These are phyloP conservation scores for Malus fusca DNA, from an alignment of 306 rosid genomes.

Conservation along the genomic window DNA sequence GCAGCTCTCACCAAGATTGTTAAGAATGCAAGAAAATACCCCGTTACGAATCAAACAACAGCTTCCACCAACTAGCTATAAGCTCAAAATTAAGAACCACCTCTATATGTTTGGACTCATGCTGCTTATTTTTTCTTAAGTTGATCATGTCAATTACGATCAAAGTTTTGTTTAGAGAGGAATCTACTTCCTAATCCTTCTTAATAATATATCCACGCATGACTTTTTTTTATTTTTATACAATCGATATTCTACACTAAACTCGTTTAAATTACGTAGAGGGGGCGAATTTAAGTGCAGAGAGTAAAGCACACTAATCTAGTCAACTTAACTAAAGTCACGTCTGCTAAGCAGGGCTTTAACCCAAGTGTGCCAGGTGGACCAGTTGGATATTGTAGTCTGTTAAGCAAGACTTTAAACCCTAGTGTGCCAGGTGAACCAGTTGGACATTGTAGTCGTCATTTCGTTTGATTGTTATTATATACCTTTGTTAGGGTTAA, in stretches of 20 bases:
- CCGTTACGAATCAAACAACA: slow-evolving; percentile 24
- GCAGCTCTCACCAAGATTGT: slow-evolving; percentile 61
- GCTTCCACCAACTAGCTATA: slow-evolving; percentile 20
- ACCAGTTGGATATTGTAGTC: background rate
- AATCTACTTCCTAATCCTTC: background rate
- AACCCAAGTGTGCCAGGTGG: background rate
- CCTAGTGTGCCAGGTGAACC: background rate
- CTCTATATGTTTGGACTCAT: background rate
- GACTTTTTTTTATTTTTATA: background rate
- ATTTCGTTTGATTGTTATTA: no score
- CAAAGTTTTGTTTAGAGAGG: background rate
- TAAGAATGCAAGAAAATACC: slow-evolving; percentile 67
- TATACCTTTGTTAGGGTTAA: background rate
- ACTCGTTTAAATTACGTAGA: no score
- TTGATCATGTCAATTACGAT: background rate
- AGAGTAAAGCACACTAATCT: no score
- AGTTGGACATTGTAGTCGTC: no score
- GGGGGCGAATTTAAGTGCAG: rapidly evolving
- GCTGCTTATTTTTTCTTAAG: background rate
- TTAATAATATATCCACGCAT: background rate
- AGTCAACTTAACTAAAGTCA: no score
- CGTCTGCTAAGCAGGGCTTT: background rate
- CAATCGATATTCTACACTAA: no score
- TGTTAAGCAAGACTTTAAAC: background rate
- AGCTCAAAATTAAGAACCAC: background rate